Evolutionary conservation across 208 protist genomes (phyloP).

Genomic region (Trypanosoma mega): DNA sequence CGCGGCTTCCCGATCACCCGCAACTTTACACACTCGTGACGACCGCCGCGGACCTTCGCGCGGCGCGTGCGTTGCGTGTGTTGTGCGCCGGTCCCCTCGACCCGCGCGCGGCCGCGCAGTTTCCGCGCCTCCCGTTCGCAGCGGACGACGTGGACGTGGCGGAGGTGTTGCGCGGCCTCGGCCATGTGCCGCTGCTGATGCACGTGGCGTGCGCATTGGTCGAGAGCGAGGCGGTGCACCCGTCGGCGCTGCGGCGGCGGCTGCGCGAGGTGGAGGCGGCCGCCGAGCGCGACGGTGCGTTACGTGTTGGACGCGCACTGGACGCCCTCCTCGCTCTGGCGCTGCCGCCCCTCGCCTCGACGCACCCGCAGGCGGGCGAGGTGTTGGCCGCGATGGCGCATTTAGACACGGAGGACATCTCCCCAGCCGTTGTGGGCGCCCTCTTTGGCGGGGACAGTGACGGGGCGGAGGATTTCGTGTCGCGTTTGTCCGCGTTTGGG

Average conservation of each 20-base stretch:
- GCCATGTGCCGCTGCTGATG: slow-evolving; percentile 74
- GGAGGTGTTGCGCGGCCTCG: slow-evolving; percentile 30
- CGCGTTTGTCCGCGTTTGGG: slow-evolving; percentile 42
- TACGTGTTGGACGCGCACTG: slow-evolving; percentile 62
- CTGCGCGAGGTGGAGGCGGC: slow-evolving; percentile 34
- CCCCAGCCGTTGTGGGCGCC: slow-evolving; percentile 47
- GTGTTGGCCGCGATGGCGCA: slow-evolving; percentile 47
- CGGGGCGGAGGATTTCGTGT: slow-evolving; percentile 38
- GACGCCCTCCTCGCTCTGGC: slow-evolving; percentile 49
- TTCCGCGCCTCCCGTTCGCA: slow-evolving; percentile 30
- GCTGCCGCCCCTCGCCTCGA: slow-evolving; percentile 37
- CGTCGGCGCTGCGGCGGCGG: slow-evolving; percentile 22
- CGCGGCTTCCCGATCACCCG: slow-evolving; percentile 49
- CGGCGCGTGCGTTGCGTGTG: slow-evolving; percentile 28
- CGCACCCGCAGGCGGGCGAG: slow-evolving; percentile 31
- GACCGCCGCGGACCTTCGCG: slow-evolving; percentile 26
- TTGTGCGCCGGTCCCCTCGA: slow-evolving; percentile 36
- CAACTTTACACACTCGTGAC: slow-evolving; percentile 77
- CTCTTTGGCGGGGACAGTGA: slow-evolving; percentile 33
- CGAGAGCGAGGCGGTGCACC: slow-evolving; percentile 29
- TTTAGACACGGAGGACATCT: slow-evolving; percentile 62
- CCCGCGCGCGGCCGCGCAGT: slow-evolving; percentile 29
- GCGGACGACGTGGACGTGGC: slow-evolving; percentile 22
- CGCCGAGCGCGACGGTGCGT: slow-evolving; percentile 32
- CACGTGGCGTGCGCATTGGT: slow-evolving; percentile 52